Base-by-base conservation (phyloP, 768 basidiomycete genomes). In the Tubosaeta sp. region DNA sequence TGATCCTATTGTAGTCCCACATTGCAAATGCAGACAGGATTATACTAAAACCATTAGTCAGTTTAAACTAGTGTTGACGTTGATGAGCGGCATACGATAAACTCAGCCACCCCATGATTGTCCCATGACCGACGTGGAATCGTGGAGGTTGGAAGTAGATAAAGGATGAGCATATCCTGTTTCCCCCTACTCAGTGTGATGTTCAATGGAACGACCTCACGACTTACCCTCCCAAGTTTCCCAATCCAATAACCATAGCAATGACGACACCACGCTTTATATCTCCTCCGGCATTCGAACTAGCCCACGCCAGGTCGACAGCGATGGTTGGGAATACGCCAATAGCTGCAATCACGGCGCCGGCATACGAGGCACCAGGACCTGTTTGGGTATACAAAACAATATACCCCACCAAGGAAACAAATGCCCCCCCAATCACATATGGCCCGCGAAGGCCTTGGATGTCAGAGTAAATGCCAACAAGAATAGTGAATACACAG, bases 221-320 rank as follows among this genome's bases (percentile, higher is more conserved):
- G 2, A 41, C 66, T 50, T 46, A 75, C 58, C 80, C 80, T 53
- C 81, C 81, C 10, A 83, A 64, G 52, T 83, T 84, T 19, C 78
- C 81, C 10, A 78, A 34, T 24, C 79, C 79, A 46, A 78, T 75
- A 16, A 82, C 73, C 69, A 79, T 72, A 5, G 77, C 83, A 31
- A 82, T 53, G 12, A 73, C 71, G 12, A 82, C 71, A 21, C 73
- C 82, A 49, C 74, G 72, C 57, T 78, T 77, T 44, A 77, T 52
- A 57, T 80, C 80, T 21, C 82, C 80, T 21, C 82, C 82, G 0
- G 78, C 74, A 47, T 81, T 79, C 8, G 76, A 76, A 2, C 75
- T 72, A 2, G 70, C 76, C 83, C 83, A 84, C 31, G 80, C 78
- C 2, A 84, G 62, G 24, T 62, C 59, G 18, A 81, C 68, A 27